Percentiles rank a stretch among this genome's conserved stretches.
phyloP scores from a whole-genome alignment of 805 yeast species.

The Pichia sporocuriosa region DNA sequence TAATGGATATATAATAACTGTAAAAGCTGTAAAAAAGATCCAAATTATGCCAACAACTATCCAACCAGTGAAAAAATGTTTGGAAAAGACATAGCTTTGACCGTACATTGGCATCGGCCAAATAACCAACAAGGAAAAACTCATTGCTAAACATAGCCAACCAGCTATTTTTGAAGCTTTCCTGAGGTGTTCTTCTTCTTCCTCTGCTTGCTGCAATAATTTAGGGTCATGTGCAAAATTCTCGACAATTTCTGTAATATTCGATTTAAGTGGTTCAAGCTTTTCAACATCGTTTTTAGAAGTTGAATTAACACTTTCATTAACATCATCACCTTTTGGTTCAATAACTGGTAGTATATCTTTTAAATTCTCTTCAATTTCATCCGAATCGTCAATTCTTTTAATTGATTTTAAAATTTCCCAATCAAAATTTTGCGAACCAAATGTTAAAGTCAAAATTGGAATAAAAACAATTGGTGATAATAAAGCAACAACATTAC shows the following conservation, averaged over 20 bases:
- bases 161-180: constrained; percentile 59
- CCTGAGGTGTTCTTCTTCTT: constrained; percentile 45
- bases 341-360: constrained; percentile 13
- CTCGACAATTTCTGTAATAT: constrained; percentile 26
- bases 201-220: constrained; percentile 25
- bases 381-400: constrained; percentile 68
- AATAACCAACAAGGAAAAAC: constrained; percentile 57
- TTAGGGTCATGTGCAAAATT: constrained; percentile 17
- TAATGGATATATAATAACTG: constrained; percentile 64
- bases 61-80: constrained; percentile 84
- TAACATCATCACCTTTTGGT: constrained; percentile 20
- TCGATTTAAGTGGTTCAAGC: constrained; percentile 24
- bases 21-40: constrained; percentile 60
- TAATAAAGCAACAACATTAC: constrained; percentile 75
- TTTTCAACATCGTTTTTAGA: constrained; percentile 15
- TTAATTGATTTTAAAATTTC: constrained; percentile 49
- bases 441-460: constrained; percentile 53
- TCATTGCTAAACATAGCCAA: constrained; percentile 51
- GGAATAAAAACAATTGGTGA: constrained; percentile 67
- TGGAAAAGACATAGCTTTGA: constrained; percentile 64
- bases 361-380: constrained; percentile 33
- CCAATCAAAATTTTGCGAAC: constrained; percentile 73
- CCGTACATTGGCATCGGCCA: constrained; percentile 98
- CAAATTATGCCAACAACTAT: constrained; percentile 74
- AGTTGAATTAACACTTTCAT: constrained; percentile 20